Percentiles rank a stretch among this genome's conserved stretches.
phyloP scores from a whole-genome alignment of 495 filamentous ascomycete species.

The Rostrohypoxylon terebratum region DNA sequence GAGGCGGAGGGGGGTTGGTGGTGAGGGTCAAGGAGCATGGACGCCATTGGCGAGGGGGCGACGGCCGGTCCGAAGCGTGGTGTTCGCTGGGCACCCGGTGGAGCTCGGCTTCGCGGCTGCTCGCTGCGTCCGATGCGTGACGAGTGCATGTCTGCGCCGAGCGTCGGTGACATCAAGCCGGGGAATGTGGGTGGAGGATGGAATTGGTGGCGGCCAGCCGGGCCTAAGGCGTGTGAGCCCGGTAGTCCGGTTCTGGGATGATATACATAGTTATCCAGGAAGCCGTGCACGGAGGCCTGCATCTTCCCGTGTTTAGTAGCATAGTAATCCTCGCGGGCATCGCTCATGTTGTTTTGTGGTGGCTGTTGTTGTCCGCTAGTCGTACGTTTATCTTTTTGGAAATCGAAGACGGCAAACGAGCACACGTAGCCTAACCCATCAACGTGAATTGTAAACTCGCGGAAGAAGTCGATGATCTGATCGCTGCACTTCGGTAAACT shows the following conservation, averaged over 20 bases:
- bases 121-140: constrained; percentile 63
- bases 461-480: constrained; percentile 95
- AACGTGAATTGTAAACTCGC: constrained; percentile 96
- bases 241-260: constrained; percentile 69
- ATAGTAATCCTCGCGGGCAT: constrained; percentile 90
- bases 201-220: constrained; percentile 69
- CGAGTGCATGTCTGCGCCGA: constrained; percentile 65
- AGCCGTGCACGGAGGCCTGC: constrained; percentile 92
- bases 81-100: constrained; percentile 33
- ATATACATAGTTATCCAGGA: constrained; percentile 86
- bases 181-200: constrained; percentile 85
- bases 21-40: constrained; percentile 85
- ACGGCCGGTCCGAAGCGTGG: constrained; percentile 51
- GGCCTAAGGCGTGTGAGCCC: constrained; percentile 56
- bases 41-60: constrained; percentile 70
- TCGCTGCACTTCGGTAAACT: constrained; percentile 91
- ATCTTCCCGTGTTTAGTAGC: constrained; percentile 96
- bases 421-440: constrained; percentile 96
- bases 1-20: constrained; percentile 82
- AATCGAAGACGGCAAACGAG: constrained; percentile 97
- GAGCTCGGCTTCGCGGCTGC: constrained; percentile 49
- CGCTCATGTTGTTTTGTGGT: constrained; percentile 55
- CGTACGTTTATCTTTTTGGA: constrained; percentile 81
- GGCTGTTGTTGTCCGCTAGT: constrained; percentile 44
- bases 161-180: constrained; percentile 71